These are phyloP conservation scores for Trichosanthes cucumerina DNA, from an alignment of 306 rosid species.

Conservation along the genomic window DNA sequence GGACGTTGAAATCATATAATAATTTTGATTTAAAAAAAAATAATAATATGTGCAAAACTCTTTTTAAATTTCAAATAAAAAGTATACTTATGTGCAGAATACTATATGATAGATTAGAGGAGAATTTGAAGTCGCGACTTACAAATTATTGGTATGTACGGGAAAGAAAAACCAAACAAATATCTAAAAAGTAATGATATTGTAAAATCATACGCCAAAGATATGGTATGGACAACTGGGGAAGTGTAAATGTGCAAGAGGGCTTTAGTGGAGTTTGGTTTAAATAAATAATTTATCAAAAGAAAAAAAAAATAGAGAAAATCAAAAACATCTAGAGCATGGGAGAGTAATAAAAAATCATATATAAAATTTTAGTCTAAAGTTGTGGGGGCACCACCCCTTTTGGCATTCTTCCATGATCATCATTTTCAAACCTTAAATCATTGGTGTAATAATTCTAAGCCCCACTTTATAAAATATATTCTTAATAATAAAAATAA, in stretches of 20 bases:
- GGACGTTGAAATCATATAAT: too few relatives aligned
- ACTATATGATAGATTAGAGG: too few relatives aligned
- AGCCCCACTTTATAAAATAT: conserved; percentile 29
- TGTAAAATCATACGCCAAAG: too few relatives aligned
- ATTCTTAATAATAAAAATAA: not conserved
- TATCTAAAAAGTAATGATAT: too few relatives aligned
- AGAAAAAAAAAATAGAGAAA: not conserved
- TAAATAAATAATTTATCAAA: not conserved
- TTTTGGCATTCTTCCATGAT: not conserved
- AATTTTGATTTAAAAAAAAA: too few relatives aligned
- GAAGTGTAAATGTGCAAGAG: not conserved
- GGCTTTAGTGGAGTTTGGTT: not conserved
- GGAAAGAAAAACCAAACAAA: too few relatives aligned
- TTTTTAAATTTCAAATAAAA: too few relatives aligned
- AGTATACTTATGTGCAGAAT: too few relatives aligned
- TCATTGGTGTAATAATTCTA: conserved; percentile 37
- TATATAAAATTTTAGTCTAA: conserved; percentile 6
- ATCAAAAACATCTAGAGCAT: conserved; percentile 12
- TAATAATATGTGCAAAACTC: too few relatives aligned
- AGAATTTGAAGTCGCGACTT: too few relatives aligned
- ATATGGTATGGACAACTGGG: not conserved
- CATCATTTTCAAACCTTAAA: conserved; percentile 34
- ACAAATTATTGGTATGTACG: too few relatives aligned
- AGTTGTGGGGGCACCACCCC: not conserved
- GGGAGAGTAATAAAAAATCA: conserved; percentile 7